These are phyloP conservation scores for Fraxinus pennsylvanica DNA, from an alignment of 257 asterid genomes.

Conservation along the genomic window DNA sequence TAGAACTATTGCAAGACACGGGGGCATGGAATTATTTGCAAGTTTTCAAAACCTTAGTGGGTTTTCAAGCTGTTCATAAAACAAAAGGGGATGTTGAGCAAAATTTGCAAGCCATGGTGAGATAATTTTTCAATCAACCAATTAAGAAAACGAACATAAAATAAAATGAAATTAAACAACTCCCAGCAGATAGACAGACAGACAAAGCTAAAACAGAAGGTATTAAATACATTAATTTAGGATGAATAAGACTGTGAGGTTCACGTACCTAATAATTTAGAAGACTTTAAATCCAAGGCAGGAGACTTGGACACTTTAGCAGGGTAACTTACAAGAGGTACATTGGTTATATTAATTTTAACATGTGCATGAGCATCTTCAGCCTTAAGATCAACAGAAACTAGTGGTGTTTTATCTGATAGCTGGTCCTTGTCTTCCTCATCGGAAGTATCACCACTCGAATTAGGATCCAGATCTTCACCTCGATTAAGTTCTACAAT, in stretches of 20 bases:
- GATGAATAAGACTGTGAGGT: background rate
- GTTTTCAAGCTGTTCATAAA: background rate
- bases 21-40: background rate
- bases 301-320: conserved; percentile 47
- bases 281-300: conserved; percentile 38
- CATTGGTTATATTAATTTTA: conserved; percentile 34
- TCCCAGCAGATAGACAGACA: background rate
- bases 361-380: conserved; percentile 32
- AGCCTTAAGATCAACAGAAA: conserved; percentile 37
- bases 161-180: background rate
- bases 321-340: conserved; percentile 58
- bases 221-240: background rate
- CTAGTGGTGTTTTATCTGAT: conserved; percentile 29
- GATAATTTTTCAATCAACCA: background rate
- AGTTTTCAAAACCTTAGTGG: background rate
- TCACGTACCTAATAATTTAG: conserved; percentile 46
- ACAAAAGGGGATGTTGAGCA: background rate
- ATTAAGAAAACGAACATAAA: background rate
- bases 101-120: background rate
- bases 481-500: conserved; percentile 36
- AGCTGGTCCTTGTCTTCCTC: conserved; percentile 35
- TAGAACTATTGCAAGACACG: background rate
- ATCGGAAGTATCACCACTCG: conserved; percentile 39
- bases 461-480: conserved; percentile 36
- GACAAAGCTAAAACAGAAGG: background rate